Base-by-base conservation (phyloP, 179 eudicot genomes). In the Beta corolliflora region DNA sequence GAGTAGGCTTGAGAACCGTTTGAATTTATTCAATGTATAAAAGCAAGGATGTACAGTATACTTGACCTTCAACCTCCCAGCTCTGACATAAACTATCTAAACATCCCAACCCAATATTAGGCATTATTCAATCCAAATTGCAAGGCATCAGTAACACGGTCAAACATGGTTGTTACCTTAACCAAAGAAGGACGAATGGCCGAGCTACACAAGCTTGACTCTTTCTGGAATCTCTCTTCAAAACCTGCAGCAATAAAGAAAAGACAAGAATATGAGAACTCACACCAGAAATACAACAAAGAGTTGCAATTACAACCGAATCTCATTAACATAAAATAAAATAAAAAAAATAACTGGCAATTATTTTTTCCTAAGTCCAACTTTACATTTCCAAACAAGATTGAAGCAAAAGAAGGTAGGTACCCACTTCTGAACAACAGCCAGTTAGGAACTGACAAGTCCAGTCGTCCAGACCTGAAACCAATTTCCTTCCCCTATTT, bases 181-280 rank as follows among this genome's bases (percentile, higher is more conserved):
- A 92, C 96, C 56, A 92, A 82, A 75, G 90, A 85, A 75, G 96
- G 96, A 5, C 93, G 93, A 64, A 91, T 87, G 83, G 97, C 97
- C 10, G 97, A 93, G 53, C 92, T 88, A 88, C 92, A 84, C 79
- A 93, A 88, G 80, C 55, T 87, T 66, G 93, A 91, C 87, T 93
- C 94, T 84, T 86, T 91, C 88, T 93, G 97, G 83, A 93, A 93
- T 83, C 97, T 88, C 71, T 93, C 97, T 83, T 93, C 97, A 83
- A 93, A 91, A 63, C 97, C 97, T 92, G 84, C 72, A 82, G 72
- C 60, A 36, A 55, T 44, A 66, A 52, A 65, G 70, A 79, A 77
- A 66, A 58, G 41, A 44, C 12, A 12, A 75, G 23, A 25, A 73
- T 48, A 7, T 36, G 73, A 52, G 46, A 19, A 36, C 6, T 31